phyloP scores from a whole-genome alignment of 129 eudicot species.

The Artemisia argyi region DNA sequence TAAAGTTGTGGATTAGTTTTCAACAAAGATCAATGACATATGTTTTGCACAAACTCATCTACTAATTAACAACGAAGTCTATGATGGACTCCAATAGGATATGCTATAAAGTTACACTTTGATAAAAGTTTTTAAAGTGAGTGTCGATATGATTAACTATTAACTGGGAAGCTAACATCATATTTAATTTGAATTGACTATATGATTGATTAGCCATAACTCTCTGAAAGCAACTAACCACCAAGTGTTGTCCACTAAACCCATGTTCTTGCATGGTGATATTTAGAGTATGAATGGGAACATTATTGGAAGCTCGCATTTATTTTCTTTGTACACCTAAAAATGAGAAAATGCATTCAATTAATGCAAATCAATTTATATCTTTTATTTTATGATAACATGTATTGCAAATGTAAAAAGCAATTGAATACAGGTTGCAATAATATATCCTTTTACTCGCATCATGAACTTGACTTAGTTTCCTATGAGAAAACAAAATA shows the following conservation, averaged over 20 bases:
- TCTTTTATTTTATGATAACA: not conserved
- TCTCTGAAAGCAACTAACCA: slow-evolving; percentile 25
- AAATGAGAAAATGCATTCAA: not conserved
- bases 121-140: not conserved
- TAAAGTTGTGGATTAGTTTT: no score
- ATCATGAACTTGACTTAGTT: not conserved
- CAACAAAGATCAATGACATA: no score
- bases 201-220: slow-evolving; percentile 17
- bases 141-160: not conserved
- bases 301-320: slow-evolving; percentile 18
- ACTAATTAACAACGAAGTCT: no score
- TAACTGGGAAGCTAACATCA: slow-evolving; percentile 8
- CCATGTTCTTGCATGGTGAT: slow-evolving; percentile 29
- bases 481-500: not conserved
- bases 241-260: slow-evolving; percentile 22
- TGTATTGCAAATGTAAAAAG: not conserved
- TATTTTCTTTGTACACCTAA: slow-evolving; percentile 1
- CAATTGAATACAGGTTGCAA: no score
- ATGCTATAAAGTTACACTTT: not conserved
- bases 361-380: slow-evolving; percentile 6
- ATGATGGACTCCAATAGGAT: no score
- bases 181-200: slow-evolving; percentile 26
- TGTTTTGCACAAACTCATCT: no score
- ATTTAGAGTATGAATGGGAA: slow-evolving; percentile 19
- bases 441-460: no score